Evolutionary conservation across 2,329 filamentous ascomycete species (phyloP).

Genomic region (Rhynchosporium secalis): DNA sequence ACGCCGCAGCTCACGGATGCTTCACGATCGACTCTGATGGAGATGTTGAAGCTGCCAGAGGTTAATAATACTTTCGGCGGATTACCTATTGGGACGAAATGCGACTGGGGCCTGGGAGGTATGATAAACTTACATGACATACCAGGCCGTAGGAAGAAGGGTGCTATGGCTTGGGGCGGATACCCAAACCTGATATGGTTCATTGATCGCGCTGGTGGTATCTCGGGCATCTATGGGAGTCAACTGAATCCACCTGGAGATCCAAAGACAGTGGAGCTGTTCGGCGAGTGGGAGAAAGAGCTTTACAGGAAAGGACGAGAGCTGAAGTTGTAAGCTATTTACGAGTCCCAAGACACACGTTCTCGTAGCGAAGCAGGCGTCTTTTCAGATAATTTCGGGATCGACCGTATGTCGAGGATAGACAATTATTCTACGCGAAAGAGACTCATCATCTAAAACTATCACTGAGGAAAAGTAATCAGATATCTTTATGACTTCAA

Average conservation of each 20-base stretch:
- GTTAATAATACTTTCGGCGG: constrained; percentile 29
- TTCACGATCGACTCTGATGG: constrained; percentile 33
- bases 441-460: no score
- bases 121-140: constrained; percentile 44
- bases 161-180: constrained; percentile 48
- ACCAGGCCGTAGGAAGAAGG: constrained; percentile 41
- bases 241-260: constrained; percentile 48
- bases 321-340: constrained; percentile 17
- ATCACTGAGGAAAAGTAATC: no score
- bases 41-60: constrained; percentile 17
- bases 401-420: no score
- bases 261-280: constrained; percentile 39
- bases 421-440: no score
- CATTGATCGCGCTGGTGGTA: constrained; percentile 43
- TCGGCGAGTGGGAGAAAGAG: constrained; percentile 43
- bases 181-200: constrained; percentile 50
- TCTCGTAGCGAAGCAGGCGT: background rate
- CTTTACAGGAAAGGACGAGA: constrained; percentile 39
- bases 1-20: constrained; percentile 45
- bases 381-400: no score
- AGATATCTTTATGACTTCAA: no score
- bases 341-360: background rate
- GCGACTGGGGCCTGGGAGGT: constrained; percentile 46
- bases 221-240: constrained; percentile 46
- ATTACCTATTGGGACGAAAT: constrained; percentile 41